Conservation (phyloP, 2,329 filamentous ascomycete species). For the Verticillium longisporum region DNA sequence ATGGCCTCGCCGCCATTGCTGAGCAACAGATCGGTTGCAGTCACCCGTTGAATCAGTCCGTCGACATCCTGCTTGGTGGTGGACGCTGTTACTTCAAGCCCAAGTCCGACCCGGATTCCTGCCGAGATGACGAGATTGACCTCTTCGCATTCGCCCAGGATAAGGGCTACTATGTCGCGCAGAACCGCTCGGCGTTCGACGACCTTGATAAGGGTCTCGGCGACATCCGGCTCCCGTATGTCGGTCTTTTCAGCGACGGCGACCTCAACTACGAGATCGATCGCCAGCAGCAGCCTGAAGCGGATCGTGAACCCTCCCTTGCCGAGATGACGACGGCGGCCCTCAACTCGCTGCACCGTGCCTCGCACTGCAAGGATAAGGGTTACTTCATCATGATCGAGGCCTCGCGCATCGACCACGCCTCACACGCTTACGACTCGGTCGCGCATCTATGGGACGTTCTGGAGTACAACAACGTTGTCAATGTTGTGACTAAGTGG, state of each 20-base stretch:
- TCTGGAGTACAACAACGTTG: conserved; percentile 27
- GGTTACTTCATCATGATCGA: conserved; percentile 25
- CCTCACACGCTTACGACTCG: conserved; percentile 42
- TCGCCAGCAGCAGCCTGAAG: conserved; percentile 9
- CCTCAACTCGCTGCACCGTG: conserved; percentile 23
- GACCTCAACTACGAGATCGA: conserved; percentile 26
- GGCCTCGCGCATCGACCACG: conserved; percentile 24
- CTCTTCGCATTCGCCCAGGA: conserved; percentile 21
- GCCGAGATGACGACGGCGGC: conserved; percentile 21
- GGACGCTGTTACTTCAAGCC: conserved; percentile 31
- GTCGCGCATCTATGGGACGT: conserved; percentile 40
- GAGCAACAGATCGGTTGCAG: conserved; percentile 25
- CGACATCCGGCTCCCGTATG: conserved; percentile 22
- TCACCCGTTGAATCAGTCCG: conserved; percentile 24
- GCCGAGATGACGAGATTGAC: conserved; percentile 26
- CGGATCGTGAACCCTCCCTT: conserved; percentile 5
- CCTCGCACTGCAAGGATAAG: conserved; percentile 19
- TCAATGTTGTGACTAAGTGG: conserved; percentile 24
- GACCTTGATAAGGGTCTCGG: conserved; percentile 14
- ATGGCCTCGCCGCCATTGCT: conserved; percentile 24
- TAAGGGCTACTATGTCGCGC: conserved; percentile 25
- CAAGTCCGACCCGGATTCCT: conserved; percentile 22
- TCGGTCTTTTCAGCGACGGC: conserved; percentile 27
- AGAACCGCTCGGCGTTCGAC: conserved; percentile 24
- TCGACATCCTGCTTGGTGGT: conserved; percentile 28